Evolutionary conservation across 345 rosid genomes (phyloP), one percentile per base, ranked within the genome.

Genomic region (Euphorbia lathyris): DNA sequence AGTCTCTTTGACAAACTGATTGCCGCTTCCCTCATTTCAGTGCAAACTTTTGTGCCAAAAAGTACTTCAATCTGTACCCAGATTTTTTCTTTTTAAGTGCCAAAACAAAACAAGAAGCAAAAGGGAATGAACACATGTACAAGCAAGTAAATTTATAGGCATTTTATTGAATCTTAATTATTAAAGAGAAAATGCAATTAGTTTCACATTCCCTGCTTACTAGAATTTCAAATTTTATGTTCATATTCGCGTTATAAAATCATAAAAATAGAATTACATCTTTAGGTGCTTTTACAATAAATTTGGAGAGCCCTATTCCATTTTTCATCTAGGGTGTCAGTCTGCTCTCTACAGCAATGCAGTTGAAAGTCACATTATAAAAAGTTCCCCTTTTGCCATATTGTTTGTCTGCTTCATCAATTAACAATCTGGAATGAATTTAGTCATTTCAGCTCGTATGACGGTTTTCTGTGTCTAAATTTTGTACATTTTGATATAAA

Each of bases 21-120:
- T 17, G 96, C 89, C 66, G 91, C 70, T 12, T 95, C 96, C 79
- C 87, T 82, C 96, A 95, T 90, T 79, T 92, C 99, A 2, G 52
- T 51, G 71, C 94, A 90, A 64, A 87, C 81, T 81, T 87, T 80
- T 57, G 80, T 80, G 75, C 86, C 89, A 74, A 95, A 95, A 19
- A 90, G 69, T 67, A 42, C 66, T 42, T 82, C 88, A 79, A 88
- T 82, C 99, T 95, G 85, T 56, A 47, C 30, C 48, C 58, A 68
- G 51, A 2, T 40, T 40, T 40, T 40, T 40, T 7, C 38, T 40
- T 40, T 4, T 4, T 4, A 40, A 40, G 43, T 40, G 6, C 6
- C 43, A 40, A 40, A 40, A 40, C 9, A 9, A 9, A 40, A 40
- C 43, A 58, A 14, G 25, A 59, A 32, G 38, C 3, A 5, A 27